Base-by-base conservation (phyloP, 371 early-diverging fungal species). In the Lichtheimia ornata region DNA sequence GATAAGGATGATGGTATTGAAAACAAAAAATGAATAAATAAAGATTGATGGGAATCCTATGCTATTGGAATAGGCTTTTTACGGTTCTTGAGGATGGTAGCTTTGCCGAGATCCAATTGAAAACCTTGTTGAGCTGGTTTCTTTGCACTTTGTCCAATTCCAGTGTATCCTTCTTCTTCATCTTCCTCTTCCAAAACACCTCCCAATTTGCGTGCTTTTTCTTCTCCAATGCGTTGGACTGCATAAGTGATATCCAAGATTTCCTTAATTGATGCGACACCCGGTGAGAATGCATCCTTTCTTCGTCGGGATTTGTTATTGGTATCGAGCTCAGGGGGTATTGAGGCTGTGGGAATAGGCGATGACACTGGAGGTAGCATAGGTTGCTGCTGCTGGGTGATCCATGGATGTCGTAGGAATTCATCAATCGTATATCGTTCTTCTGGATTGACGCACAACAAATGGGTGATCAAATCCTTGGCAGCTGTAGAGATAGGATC, bases 401-500 rank as follows among this genome's bases (percentile, higher is more conserved):
- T 72, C 95, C 95, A 97, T 17, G 93, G 94, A 62, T 95, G 94
- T 12, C 77, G 72, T 58, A 97, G 83, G 73, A 95, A 85, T n/a
- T 79, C 72, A 14, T 84, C 80, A 25, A 87, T 83, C 15, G 85
- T 84, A 61, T 86, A 82, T 6, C 88, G 78, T 53, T 79, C 63
- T 49, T 71, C 63, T 2, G 87, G 79, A 45, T 86, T 77, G 5
- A 84, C 78, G 18, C 78, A 79, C 45, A 92, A 65, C 50, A 91
- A 63, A 14, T 80, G 80, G 18, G 74, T 67, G 41, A 93, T 85
- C 22, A 99, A 76, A 68, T 94, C 90, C 71, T 91, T 91, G 65
- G 82, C 91, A 53, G 72, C 70, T 15, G 70, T 73, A 15, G 84
- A 83, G 56, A 91, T 84, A 43, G 78, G 76, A 67, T 91, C 90